Base-by-base conservation (phyloP, 257 asterid species). In the Asclepias syriaca region DNA sequence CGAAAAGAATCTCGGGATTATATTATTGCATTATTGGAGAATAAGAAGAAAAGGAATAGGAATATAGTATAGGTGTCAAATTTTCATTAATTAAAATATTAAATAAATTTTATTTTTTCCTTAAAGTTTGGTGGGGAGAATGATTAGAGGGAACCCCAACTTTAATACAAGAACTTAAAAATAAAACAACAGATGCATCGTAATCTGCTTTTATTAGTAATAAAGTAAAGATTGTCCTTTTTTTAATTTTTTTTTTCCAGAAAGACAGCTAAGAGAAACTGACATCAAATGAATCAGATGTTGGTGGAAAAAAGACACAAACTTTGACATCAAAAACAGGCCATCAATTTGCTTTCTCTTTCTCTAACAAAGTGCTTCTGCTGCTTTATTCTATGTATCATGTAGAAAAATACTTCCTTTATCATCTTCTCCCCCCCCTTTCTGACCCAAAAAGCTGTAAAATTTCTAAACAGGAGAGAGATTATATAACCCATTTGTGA, bases 51-150 rank as follows among this genome's bases (percentile, higher is more conserved):
- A 43, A 6, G 10, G 6, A 43, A 43, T 6, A 43, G 0, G 11
- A 15, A 15, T 49, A 49, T 15, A 10, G 53, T n/a, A n/a, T 11
- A 48, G 53, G 18, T 48, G 53, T 48, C 53, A 48, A 40, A 0
- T 48, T 48, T 48, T 48, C 18, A 12, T 48, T 54, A 0, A 1
- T 29, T 29, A 29, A 29, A 29, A 29, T 29, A 1, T 29, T 29
- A 29, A 29, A 29, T 0, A 29, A 2, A 29, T 75, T 73, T 74
- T 77, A 48, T 21, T 49, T 46, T 75, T 72, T 74, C 77, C 54
- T 21, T 49, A 24, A 73, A 73, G 81, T 88, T 80, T 79, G 90
- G 90, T 87, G 90, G 87, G 81, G 72, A 72, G 80, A 86, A 83
- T 86, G 83, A 86, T 83, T 84, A 79, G 49, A 37, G 15, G 76